Base-by-base conservation (phyloP, 2,329 filamentous ascomycete genomes). In the Claviceps sp. region DNA sequence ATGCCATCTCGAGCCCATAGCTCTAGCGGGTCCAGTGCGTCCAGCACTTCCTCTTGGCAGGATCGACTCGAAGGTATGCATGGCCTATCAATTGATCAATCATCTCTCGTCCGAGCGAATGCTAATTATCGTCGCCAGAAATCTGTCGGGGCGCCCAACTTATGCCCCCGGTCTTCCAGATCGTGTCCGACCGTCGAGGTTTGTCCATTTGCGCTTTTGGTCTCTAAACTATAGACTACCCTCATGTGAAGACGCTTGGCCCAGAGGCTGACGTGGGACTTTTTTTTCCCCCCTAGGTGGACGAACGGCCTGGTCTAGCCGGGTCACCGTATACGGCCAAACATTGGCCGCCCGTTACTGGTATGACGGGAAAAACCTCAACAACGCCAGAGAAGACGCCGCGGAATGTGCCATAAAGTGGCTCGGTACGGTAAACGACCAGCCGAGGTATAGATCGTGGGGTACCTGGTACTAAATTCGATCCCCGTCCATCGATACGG, bases 381-480 rank as follows among this genome's bases (percentile, higher is more conserved):
- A 90, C 73, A 94, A 94, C 63, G 89, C 89, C 54, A 84, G 81
- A 69, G 89, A 95, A 68, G 89, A 95, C 65, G 89, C 88, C n/a
- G 89, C 89, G 57, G 88, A 95, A 69, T 78, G 85, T 56, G 89
- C 89, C 26, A 67, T 86, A 55, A 77, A 74, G 62, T 77, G 75
- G 68, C 67, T 87, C 51, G 69, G 58, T 52, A 65, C 65, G 48
- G 70, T 69, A 47, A 67, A 56, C 13, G 47, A 51, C 19, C 57
- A 50, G 42, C 64, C 63, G 41, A 58, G 57, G 10, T 57, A 53
- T 17, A 59, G 59, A 39, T 54, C 56, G 5, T 65, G 60, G 58
- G 54, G 55, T 22, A 57, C 57, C 48, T 64, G 59, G 53, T 57
- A 38, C 53, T 40, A 16, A 17, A 11, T 14, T 2, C 5, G 16